phyloP scores from a whole-genome alignment of 352 stramenopile species.

The Phytophthora sansomeana region DNA sequence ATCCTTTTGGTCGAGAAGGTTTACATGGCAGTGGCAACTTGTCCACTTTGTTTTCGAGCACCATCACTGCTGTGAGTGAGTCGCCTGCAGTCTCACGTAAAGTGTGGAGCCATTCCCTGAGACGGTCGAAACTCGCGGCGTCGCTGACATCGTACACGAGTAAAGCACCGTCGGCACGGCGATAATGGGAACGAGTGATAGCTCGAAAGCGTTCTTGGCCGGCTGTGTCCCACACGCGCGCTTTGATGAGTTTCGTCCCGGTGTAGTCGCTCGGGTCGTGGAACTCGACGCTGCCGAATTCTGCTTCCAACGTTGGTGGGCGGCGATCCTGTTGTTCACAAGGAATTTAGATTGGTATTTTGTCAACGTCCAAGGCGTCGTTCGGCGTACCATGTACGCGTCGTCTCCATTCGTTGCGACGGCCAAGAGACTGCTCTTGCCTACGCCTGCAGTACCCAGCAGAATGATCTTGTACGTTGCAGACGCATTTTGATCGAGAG shows the following conservation, averaged over 20 bases:
- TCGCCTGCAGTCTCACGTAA: conserved; percentile 85
- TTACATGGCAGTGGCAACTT: conserved; percentile 37
- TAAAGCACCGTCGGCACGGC: conserved; percentile 86
- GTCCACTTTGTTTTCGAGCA: conserved; percentile 94
- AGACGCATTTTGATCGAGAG: conserved; percentile 6
- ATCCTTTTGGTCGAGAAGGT: conserved; percentile 31
- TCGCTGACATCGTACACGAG: conserved; percentile 94
- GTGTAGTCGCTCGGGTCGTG: conserved; percentile 57
- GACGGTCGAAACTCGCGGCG: conserved; percentile 83
- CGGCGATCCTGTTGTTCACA: conserved; percentile 53
- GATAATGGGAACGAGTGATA: conserved; percentile 88
- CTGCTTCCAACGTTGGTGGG: conserved; percentile 71
- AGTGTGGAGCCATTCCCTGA: conserved; percentile 91
- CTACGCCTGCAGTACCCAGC: conserved; percentile 77
- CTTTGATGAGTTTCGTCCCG: conserved; percentile 60
- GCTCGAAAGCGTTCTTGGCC: conserved; percentile 91
- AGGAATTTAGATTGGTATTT: neutral
- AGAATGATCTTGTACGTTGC: conserved; percentile 84
- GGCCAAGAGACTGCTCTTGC: conserved; percentile 80
- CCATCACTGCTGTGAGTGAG: conserved; percentile 86
- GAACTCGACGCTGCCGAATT: conserved; percentile 80
- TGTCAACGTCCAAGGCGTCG: neutral
- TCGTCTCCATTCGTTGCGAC: conserved; percentile 67
- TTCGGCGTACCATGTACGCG: conserved; percentile 50
- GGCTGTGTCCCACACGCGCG: conserved; percentile 92